Conservation (phyloP, 2,329 filamentous ascomycete genomes). For the Nigrospora oryzae region DNA sequence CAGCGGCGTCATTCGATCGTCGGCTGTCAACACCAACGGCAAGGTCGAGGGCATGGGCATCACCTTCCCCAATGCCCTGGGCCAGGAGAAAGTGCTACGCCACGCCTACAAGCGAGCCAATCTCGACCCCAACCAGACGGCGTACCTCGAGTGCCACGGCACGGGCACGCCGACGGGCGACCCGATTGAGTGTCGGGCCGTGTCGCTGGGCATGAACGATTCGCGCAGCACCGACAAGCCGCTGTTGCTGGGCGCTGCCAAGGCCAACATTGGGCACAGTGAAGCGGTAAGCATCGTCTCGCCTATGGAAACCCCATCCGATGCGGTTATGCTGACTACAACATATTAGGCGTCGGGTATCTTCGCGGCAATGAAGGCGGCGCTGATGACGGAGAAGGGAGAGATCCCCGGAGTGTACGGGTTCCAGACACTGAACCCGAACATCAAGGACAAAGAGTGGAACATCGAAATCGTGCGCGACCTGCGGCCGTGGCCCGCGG, state of each 20-base stretch:
- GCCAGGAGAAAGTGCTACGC: neutral
- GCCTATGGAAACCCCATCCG: neutral
- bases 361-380: neutral
- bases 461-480: neutral
- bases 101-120: constrained; percentile 6
- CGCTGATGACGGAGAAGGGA: neutral
- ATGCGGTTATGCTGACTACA: no score
- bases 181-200: constrained; percentile 12
- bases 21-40: constrained; percentile 19
- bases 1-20: constrained; percentile 13
- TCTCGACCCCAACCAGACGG: constrained; percentile 12
- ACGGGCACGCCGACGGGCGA: constrained; percentile 16
- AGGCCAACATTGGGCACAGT: constrained; percentile 3
- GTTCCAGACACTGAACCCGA: constrained; percentile 1
- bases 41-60: constrained; percentile 12
- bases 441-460: constrained; percentile 3
- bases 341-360: no score
- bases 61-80: neutral
- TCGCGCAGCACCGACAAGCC: constrained; percentile 4
- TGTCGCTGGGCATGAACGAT: constrained; percentile 1
- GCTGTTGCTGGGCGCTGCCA: constrained; percentile 9
- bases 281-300: neutral
- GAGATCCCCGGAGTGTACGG: neutral
- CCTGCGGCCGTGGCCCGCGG: neutral
- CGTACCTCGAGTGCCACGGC: constrained; percentile 15